Conservation (phyloP, 2,329 filamentous ascomycete species). For the Aspergillus sp. region DNA sequence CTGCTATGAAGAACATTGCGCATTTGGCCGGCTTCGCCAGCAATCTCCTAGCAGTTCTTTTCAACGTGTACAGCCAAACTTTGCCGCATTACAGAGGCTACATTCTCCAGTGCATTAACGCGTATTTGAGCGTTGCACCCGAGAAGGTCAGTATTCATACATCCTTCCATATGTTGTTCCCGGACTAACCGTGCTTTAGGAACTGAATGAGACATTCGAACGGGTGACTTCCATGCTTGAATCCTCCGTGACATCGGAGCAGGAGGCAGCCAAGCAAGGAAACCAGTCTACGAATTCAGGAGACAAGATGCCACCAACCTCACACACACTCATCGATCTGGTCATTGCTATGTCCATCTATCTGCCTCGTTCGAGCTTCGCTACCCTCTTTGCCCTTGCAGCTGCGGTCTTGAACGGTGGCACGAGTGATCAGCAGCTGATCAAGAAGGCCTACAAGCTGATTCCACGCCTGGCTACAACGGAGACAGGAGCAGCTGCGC, state of each 20-base stretch:
- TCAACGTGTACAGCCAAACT: conserved; percentile 98
- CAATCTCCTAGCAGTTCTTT: conserved; percentile 93
- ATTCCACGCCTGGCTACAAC: conserved; percentile 88
- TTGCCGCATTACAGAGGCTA: conserved; percentile 87
- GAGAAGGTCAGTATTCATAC: conserved; percentile 43
- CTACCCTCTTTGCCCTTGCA: conserved; percentile 81
- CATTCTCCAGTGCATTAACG: conserved; percentile 91
- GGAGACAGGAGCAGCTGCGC: conserved; percentile 70
- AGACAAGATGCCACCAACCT: conserved; percentile 83
- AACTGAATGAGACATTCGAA: conserved; percentile 84
- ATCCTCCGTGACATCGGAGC: conserved; percentile 61
- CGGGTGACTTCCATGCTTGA: conserved; percentile 84
- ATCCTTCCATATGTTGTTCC: background rate
- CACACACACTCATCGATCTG: conserved; percentile 93
- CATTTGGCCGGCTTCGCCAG: conserved; percentile 76
- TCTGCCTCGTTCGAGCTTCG: conserved; percentile 81
- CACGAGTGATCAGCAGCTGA: conserved; percentile 74
- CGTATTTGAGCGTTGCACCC: conserved; percentile 86
- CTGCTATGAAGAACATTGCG: conserved; percentile 76
- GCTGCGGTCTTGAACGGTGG: conserved; percentile 73
- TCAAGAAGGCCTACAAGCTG: conserved; percentile 99
- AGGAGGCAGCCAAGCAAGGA: conserved; percentile 63
- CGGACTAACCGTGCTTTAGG: conserved; percentile 40
- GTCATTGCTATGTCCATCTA: conserved; percentile 96
- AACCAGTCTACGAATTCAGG: conserved; percentile 65